Evolutionary conservation across 306 rosid species (phyloP).

Genomic region (Lupinus albus): DNA sequence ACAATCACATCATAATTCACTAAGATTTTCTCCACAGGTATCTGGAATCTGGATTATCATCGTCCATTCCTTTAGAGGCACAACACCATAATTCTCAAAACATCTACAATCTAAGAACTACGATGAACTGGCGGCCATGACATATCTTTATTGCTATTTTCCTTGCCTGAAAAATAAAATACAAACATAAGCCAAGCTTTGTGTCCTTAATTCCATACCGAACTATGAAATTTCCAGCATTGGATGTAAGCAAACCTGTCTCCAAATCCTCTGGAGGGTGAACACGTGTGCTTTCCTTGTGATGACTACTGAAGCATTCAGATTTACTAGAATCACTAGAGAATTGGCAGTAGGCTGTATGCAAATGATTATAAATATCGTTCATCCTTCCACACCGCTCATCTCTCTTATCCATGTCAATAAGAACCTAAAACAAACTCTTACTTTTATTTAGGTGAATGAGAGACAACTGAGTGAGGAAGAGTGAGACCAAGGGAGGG

Average conservation of each 20-base stretch:
- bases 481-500: conserved; percentile 21
- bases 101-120: conserved; percentile 4
- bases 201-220: conserved; percentile 37
- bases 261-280: conserved; percentile 37
- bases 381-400: conserved; percentile 60
- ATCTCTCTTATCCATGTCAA: conserved; percentile 83
- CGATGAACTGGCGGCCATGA: conserved; percentile 37
- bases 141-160: conserved; percentile 24
- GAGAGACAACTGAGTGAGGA: conserved; percentile 11
- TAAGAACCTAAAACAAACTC: conserved; percentile 55
- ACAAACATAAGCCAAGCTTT: conserved; percentile 39
- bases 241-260: conserved; percentile 67
- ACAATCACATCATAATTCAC: conserved; percentile 28
- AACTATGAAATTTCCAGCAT: conserved; percentile 34
- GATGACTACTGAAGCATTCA: conserved; percentile 43
- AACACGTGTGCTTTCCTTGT: conserved; percentile 20
- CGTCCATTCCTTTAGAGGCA: background rate
- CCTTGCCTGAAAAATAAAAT: conserved; percentile 50
- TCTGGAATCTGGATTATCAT: conserved; percentile 18
- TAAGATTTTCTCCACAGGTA: conserved; percentile 17
- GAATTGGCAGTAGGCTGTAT: conserved; percentile 65
- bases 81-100: background rate
- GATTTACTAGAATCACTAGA: conserved; percentile 35
- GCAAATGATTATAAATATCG: conserved; percentile 59
- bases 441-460: conserved; percentile 29